These are phyloP conservation scores for Pyricularia sp. DNA, from an alignment of 2,329 filamentous ascomycete species.

Conservation along the genomic window DNA sequence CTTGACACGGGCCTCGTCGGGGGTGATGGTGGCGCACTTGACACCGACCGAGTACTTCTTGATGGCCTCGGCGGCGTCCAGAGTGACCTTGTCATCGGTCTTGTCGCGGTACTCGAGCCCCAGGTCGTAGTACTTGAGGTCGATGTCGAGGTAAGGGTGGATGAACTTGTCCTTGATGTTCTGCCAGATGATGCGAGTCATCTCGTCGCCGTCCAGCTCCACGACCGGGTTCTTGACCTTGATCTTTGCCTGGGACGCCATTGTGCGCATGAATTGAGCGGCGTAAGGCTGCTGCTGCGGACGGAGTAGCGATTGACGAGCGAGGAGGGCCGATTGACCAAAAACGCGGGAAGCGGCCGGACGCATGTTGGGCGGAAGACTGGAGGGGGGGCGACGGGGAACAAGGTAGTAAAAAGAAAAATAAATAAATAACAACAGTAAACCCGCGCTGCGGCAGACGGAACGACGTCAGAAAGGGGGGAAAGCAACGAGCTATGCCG, in stretches of 20 bases:
- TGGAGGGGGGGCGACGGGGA: not conserved
- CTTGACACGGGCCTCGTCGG: conserved; percentile 90
- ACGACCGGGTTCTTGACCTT: conserved; percentile 98
- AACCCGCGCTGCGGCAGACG: not conserved
- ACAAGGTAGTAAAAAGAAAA: not conserved
- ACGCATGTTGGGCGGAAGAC: conserved; percentile 15
- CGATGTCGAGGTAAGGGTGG: conserved; percentile 88
- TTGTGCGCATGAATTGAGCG: conserved; percentile 28
- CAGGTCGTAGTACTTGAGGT: conserved; percentile 96
- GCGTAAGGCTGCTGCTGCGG: not conserved
- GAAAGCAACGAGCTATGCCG: not conserved
- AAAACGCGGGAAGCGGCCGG: conserved; percentile 9
- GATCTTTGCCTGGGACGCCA: conserved; percentile 63
- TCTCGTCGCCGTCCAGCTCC: conserved; percentile 90
- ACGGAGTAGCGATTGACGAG: conserved; percentile 4
- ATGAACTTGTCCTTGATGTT: conserved; percentile 99
- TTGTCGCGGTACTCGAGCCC: conserved; percentile 91
- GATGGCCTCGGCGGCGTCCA: conserved; percentile 93
- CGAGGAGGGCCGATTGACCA: conserved; percentile 7
- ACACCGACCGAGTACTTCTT: conserved; percentile 98
- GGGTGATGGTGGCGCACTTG: conserved; percentile 99
- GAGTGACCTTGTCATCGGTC: conserved; percentile 92
- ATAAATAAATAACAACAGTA: too few relatives aligned
- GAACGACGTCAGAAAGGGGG: not conserved
- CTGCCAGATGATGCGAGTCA: conserved; percentile 99